Evolutionary conservation across 169 alveolate genomes (phyloP).

Genomic region (Pseudocohnilembus persalinus): DNA sequence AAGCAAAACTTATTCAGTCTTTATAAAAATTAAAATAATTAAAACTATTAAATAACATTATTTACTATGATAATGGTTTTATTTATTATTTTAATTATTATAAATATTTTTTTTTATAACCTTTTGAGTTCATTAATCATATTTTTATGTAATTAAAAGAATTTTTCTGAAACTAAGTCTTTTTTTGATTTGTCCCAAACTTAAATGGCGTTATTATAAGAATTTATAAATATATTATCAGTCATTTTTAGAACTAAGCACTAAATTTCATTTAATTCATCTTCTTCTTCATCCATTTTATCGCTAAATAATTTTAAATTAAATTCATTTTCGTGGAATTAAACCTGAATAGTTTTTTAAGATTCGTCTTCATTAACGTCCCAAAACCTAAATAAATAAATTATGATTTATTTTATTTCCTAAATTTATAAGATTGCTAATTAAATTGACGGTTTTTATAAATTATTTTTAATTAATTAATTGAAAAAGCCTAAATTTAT

Average conservation of each 20-base stretch:
- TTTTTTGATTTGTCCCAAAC: neutral
- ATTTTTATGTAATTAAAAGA: neutral
- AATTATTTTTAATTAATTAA: no score
- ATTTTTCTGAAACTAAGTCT: neutral
- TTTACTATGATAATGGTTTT: no score
- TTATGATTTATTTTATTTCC: no score
- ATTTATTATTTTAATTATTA: no score
- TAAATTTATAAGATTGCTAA: no score
- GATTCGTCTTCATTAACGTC: neutral
- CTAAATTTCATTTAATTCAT: neutral
- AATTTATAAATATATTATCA: neutral
- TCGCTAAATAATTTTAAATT: neutral
- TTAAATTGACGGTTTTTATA: no score
- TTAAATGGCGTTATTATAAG: neutral
- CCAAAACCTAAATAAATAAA: no score
- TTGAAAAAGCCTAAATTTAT: neutral
- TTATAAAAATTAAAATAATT: no score
- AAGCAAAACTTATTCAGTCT: neutral
- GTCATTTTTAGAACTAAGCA: neutral
- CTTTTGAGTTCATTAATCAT: neutral
- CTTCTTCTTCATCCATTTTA: neutral
- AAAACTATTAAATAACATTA: no score
- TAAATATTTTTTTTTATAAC: neutral
- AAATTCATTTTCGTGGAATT: neutral
- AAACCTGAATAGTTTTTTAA: neutral